Conservation (phyloP, 1,139 yeast genomes). For the Kazachstania sp. region DNA sequence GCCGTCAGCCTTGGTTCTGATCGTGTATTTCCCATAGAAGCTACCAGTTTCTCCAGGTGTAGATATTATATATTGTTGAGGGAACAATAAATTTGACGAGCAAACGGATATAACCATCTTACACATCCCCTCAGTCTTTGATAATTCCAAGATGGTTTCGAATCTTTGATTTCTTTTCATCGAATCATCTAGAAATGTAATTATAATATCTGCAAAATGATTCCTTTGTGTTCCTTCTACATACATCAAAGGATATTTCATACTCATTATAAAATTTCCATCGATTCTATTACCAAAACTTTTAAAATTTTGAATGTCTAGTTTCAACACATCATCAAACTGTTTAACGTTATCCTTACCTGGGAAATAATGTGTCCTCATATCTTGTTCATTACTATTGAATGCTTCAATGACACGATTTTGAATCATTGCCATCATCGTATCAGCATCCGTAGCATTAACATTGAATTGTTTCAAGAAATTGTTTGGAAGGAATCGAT, state of each 20-base stretch:
- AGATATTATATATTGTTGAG: constrained; percentile 16
- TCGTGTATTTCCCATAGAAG: constrained; percentile 10
- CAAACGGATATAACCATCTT: constrained; percentile 12
- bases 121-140: constrained; percentile 10
- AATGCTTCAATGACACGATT: constrained; percentile 8
- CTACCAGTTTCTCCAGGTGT: constrained; percentile 15
- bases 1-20: constrained; percentile 12
- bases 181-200: constrained; percentile 8
- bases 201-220: constrained; percentile 4
- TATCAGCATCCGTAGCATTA: constrained; percentile 3
- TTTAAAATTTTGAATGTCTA: constrained; percentile 2
- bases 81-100: constrained; percentile 8
- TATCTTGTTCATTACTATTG: constrained; percentile 5
- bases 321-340: background rate
- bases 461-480: background rate
- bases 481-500: constrained; percentile 5
- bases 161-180: background rate
- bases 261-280: constrained; percentile 5
- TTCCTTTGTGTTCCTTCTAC: background rate
- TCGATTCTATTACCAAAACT: constrained; percentile 4
- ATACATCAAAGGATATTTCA: constrained; percentile 7
- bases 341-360: background rate
- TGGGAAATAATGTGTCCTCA: constrained; percentile 10
- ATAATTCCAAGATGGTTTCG: constrained; percentile 5
- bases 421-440: constrained; percentile 5